These are phyloP conservation scores for Rhizopogon vesiculosus DNA, from an alignment of 768 basidiomycete genomes.

Conservation along the genomic window DNA sequence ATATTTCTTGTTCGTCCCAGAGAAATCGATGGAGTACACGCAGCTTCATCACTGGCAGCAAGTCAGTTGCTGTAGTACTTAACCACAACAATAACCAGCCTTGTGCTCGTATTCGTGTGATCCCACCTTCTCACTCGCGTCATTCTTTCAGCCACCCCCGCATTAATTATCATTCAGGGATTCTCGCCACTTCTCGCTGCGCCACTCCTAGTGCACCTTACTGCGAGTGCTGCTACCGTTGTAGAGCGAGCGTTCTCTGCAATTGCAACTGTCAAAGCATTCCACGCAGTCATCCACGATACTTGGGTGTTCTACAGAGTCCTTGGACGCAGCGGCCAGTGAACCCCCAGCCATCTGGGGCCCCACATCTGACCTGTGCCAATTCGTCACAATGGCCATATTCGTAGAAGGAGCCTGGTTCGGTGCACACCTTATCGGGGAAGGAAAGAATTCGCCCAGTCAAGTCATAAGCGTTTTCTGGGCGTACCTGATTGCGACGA, in stretches of 20 bases:
- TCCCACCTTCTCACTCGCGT: conserved; percentile 86
- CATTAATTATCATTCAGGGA: conserved; percentile 72
- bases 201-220: conserved; percentile 54
- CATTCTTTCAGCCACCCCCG: conserved; percentile 84
- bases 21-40: conserved; percentile 91
- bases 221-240: conserved; percentile 70
- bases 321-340: conserved; percentile 41
- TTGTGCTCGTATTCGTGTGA: conserved; percentile 76
- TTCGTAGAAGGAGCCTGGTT: conserved; percentile 98
- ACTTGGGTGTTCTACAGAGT: conserved; percentile 42
- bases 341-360: conserved; percentile 73
- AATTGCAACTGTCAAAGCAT: no score
- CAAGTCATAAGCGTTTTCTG: conserved; percentile 97
- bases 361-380: conserved; percentile 59
- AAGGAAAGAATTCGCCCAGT: conserved; percentile 62
- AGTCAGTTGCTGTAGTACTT: conserved; percentile 79
- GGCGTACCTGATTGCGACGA: conserved; percentile 90
- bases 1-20: conserved; percentile 35
- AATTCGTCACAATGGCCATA: conserved; percentile 86
- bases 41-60: conserved; percentile 74
- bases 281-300: no score
- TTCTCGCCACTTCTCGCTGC: conserved; percentile 67
- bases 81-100: conserved; percentile 72
- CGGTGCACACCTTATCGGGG: conserved; percentile 79
- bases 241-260: no score